Percentiles rank a stretch among this genome's conserved stretches.
phyloP scores from a whole-genome alignment of 169 alveolate species.

The Eimeria sp. region DNA sequence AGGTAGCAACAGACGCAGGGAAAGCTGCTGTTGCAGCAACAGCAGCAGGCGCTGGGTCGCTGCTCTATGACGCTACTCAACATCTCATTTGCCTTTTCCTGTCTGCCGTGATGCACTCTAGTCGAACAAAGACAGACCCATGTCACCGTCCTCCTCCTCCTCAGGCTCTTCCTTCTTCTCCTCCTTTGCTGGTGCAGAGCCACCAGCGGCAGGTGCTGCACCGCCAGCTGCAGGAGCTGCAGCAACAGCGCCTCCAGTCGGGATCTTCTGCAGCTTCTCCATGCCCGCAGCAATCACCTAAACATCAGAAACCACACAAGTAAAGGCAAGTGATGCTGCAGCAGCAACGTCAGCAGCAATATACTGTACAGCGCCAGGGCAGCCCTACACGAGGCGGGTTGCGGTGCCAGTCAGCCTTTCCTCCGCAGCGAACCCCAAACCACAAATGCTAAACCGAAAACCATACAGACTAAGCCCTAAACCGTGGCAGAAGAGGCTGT shows the following conservation, averaged over 20 bases:
- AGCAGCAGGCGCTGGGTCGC: too few relatives aligned
- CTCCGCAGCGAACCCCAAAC: neutral
- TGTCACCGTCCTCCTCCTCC: conserved; percentile 82
- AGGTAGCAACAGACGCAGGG: too few relatives aligned
- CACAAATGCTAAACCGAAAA: neutral
- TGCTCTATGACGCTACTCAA: too few relatives aligned
- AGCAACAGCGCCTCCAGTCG: conserved; percentile 71
- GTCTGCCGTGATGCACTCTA: neutral
- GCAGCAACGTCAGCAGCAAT: neutral
- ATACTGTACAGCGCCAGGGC: too few relatives aligned
- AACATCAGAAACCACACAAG: neutral
- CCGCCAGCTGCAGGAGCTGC: conserved; percentile 56
- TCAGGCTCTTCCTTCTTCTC: conserved; percentile 75
- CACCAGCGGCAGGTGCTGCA: conserved; percentile 36
- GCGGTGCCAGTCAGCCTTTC: neutral
- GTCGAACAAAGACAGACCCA: conserved; percentile 82
- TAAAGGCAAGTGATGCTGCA: neutral
- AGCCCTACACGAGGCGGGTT: neutral
- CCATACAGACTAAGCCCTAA: neutral
- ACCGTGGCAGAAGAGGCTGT: too few relatives aligned
- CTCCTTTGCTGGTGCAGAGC: conserved; percentile 57
- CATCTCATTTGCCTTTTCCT: too few relatives aligned
- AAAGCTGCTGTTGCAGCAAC: too few relatives aligned
- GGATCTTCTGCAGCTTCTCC: conserved; percentile 80
- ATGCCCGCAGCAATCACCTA: conserved; percentile 80